Evolutionary conservation across 306 rosid species (phyloP).

Genomic region (Quercus berberidifolia): DNA sequence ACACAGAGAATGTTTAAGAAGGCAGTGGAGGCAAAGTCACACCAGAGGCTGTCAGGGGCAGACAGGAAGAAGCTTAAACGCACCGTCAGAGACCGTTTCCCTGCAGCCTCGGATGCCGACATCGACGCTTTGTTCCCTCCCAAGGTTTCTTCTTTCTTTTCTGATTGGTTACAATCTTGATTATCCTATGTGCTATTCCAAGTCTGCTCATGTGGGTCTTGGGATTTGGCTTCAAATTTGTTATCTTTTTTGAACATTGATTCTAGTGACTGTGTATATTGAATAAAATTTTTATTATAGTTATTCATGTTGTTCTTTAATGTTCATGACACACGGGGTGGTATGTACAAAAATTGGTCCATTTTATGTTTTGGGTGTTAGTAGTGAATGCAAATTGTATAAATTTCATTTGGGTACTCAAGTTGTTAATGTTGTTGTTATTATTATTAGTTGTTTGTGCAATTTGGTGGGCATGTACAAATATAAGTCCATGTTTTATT

Average conservation of each 20-base stretch:
- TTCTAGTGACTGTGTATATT: neutral
- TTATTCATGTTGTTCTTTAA: neutral
- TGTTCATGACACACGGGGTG: neutral
- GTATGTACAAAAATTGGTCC: neutral
- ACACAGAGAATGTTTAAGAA: conserved; percentile 74
- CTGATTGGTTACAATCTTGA: neutral
- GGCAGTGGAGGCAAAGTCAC: conserved; percentile 76
- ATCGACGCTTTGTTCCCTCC: conserved; percentile 78
- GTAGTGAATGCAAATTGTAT: neutral
- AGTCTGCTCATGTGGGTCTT: neutral
- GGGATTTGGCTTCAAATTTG: neutral
- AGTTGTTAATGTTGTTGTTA: neutral
- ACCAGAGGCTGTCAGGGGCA: conserved; percentile 91
- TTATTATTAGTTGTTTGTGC: neutral
- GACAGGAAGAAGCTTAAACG: conserved; percentile 80
- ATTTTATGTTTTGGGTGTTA: neutral
- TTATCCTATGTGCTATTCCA: neutral
- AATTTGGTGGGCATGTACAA: neutral
- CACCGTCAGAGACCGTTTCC: conserved; percentile 55
- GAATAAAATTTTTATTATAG: neutral
- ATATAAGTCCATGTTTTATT: neutral
- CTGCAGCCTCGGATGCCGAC: conserved; percentile 66
- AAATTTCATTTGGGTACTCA: neutral
- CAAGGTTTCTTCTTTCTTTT: conserved; percentile 37
- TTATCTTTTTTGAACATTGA: neutral